phyloP scores from a whole-genome alignment of 75 land plant genomes.

The Isoetes taiwanensis region DNA sequence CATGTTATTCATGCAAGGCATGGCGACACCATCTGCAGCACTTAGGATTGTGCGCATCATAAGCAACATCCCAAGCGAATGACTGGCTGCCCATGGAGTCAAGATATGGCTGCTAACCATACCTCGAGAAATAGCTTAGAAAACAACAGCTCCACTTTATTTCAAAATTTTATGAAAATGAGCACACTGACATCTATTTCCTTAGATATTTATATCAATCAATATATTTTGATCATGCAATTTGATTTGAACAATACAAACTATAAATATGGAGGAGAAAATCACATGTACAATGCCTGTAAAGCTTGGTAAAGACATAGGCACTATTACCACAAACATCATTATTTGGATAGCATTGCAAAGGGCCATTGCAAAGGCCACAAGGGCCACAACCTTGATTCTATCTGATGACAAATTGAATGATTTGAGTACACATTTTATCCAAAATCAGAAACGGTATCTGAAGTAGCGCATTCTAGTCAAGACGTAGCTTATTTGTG shows the following conservation, averaged over 20 bases:
- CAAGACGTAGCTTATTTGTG: no score
- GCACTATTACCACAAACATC: conserved; percentile 86
- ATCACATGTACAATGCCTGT: conserved; percentile 72
- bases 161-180: no score
- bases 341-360: conserved; percentile 85
- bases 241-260: no score
- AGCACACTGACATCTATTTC: no score
- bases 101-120: conserved; percentile 77
- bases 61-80: conserved; percentile 52
- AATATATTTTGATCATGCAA: no score
- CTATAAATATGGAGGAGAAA: no score
- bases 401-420: conserved; percentile 66
- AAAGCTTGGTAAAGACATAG: conserved; percentile 53
- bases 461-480: no score
- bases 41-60: conserved; percentile 64
- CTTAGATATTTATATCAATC: no score
- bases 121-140: background rate
- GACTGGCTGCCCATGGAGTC: conserved; percentile 87
- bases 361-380: conserved; percentile 64
- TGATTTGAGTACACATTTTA: no score
- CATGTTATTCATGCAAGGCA: conserved; percentile 98
- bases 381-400: conserved; percentile 59
- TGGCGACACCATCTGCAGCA: conserved; percentile 89
- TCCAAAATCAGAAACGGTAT: no score
- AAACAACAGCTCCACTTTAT: no score